Evolutionary conservation across 192 early-diverging fungal species (phyloP).

Genomic region (Coemansia sp.): DNA sequence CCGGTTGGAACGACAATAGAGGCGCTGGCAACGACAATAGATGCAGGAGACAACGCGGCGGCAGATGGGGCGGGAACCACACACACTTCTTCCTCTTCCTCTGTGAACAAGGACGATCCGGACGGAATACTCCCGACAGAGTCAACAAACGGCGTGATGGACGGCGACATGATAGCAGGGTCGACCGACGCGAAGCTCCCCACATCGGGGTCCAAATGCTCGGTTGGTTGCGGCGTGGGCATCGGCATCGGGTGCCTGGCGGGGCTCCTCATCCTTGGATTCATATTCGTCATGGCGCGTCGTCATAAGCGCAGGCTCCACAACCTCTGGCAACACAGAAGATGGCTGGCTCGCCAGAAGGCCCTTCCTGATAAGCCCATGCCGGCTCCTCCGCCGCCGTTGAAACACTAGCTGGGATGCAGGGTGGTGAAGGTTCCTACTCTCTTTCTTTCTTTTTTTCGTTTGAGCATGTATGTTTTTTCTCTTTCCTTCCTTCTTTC

Average conservation of each 20-base stretch:
- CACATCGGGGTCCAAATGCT: conserved; percentile 26
- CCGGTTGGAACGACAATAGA: neutral
- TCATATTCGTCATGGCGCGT: conserved; percentile 44
- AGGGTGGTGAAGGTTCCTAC: too few species aligned
- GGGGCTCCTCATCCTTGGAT: conserved; percentile 23
- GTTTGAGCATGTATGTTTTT: neutral
- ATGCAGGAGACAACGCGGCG: neutral
- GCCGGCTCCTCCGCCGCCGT: conserved; percentile 38
- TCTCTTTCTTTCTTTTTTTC: neutral
- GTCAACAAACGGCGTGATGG: conserved; percentile 1
- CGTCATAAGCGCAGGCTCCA: conserved; percentile 45
- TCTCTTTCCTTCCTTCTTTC: neutral
- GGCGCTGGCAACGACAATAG: neutral
- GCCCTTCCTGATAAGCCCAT: conserved; percentile 48
- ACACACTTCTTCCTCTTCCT: neutral
- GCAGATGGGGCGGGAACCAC: neutral
- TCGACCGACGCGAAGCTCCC: neutral
- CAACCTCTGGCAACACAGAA: conserved; percentile 29
- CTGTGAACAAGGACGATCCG: conserved; percentile 10
- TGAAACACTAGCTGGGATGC: conserved; percentile 11
- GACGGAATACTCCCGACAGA: conserved; percentile 4
- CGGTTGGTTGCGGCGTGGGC: conserved; percentile 43
- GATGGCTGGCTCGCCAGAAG: conserved; percentile 48
- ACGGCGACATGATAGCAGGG: conserved; percentile 10
- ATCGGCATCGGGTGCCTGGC: conserved; percentile 49